Evolutionary conservation across 163 green algal species (phyloP).

Genomic region (Chlamydomonas reinhardtii): DNA sequence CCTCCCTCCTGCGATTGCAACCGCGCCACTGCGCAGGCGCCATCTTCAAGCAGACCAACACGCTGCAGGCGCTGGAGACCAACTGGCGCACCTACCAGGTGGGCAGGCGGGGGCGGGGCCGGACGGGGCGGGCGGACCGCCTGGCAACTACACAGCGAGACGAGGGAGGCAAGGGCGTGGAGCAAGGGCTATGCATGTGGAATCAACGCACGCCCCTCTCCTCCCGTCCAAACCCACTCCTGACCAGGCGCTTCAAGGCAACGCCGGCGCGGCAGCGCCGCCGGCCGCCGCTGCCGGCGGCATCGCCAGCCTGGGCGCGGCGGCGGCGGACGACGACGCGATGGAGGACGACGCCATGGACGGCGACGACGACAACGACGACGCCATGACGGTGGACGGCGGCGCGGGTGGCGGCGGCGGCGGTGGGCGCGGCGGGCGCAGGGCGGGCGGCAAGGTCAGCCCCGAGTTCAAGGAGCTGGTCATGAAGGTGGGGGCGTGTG

Average conservation of each 20-base stretch:
- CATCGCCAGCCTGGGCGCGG: slow-evolving; percentile 43
- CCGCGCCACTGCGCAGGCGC: slow-evolving; percentile 66
- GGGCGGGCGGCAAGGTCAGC: slow-evolving; percentile 48
- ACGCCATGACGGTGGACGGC: slow-evolving; percentile 42
- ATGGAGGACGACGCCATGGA: slow-evolving; percentile 30
- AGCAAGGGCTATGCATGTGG: no score
- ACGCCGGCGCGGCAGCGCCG: background rate
- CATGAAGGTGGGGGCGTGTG: slow-evolving; percentile 44
- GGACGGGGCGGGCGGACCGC: no score
- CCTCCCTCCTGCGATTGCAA: background rate
- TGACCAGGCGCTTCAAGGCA: slow-evolving; percentile 54
- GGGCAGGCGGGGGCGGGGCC: no score
- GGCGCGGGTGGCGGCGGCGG: background rate
- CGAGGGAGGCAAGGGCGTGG: no score
- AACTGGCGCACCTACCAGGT: slow-evolving; percentile 74
- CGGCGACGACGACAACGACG: slow-evolving; percentile 26
- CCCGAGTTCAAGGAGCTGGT: slow-evolving; percentile 78
- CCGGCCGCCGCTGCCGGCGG: background rate
- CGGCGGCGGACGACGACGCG: slow-evolving; percentile 1
- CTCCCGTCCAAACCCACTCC: no score
- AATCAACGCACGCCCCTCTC: no score
- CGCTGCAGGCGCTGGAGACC: slow-evolving; percentile 81
- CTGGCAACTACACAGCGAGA: no score
- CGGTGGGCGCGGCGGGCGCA: slow-evolving; percentile 5
- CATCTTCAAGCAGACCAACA: slow-evolving; percentile 81